These are phyloP conservation scores for Perkinsus marinus DNA, from an alignment of 169 alveolate genomes.

Conservation along the genomic window DNA sequence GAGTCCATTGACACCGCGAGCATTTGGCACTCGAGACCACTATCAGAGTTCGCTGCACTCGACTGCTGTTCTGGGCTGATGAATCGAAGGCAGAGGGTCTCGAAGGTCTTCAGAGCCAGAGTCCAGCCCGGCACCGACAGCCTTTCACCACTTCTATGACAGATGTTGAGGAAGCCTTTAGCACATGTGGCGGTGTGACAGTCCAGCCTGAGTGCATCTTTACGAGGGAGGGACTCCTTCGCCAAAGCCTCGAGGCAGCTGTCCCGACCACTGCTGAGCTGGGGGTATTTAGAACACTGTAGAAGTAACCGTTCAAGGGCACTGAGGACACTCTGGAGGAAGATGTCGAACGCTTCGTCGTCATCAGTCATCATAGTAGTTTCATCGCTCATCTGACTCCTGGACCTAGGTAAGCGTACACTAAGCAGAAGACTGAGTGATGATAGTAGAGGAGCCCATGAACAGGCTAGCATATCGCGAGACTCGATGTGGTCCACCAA, in stretches of 20 bases:
- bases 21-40: not conserved
- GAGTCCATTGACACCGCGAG: not conserved
- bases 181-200: not conserved
- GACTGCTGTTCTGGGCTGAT: not conserved
- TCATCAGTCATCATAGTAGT: not conserved
- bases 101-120: not conserved
- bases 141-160: not conserved
- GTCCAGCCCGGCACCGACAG: not conserved
- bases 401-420: not conserved
- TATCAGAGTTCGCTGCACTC: not conserved
- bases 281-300: not conserved
- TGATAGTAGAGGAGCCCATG: not conserved
- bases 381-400: not conserved
- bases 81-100: not conserved
- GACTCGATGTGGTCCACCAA: not conserved
- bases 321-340: not conserved
- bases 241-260: not conserved
- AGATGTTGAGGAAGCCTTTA: not conserved
- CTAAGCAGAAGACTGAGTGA: not conserved
- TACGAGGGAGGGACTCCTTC: not conserved
- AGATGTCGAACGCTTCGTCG: not conserved
- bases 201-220: not conserved
- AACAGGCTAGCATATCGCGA: not conserved
- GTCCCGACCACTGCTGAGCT: not conserved
- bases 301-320: not conserved